phyloP scores from a whole-genome alignment of 2,329 filamentous ascomycete species.

The Fusarium stilboides region DNA sequence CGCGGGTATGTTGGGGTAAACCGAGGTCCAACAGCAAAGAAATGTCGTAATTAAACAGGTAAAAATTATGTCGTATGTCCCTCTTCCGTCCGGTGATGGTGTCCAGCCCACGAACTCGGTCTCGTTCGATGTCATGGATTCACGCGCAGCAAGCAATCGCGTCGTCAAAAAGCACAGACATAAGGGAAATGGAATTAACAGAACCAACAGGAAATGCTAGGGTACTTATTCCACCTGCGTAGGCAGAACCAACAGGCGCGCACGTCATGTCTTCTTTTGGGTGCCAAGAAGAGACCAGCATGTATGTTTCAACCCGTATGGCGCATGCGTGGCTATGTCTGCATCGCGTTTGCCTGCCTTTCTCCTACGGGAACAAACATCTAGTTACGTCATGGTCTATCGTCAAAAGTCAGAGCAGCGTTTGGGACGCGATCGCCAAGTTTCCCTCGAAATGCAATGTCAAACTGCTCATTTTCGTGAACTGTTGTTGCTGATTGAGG shows the following conservation, averaged over 20 bases:
- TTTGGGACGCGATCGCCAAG: too few relatives aligned
- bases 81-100: slow-evolving; percentile 23
- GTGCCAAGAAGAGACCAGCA: neutral
- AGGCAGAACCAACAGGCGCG: neutral
- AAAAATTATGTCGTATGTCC: slow-evolving; percentile 30
- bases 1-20: slow-evolving; percentile 24
- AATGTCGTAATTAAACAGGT: slow-evolving; percentile 26
- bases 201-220: slow-evolving; percentile 4
- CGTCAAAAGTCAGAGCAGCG: too few relatives aligned
- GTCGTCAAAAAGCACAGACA: too few relatives aligned
- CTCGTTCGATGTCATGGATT: neutral
- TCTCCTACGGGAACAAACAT: neutral
- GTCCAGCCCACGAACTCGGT: slow-evolving; percentile 29
- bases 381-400: neutral
- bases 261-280: neutral
- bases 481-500: too few relatives aligned
- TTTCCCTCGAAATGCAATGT: too few relatives aligned
- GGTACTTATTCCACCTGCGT: neutral
- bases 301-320: too few relatives aligned
- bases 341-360: neutral
- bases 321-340: neutral
- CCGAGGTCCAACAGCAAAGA: slow-evolving; percentile 31
- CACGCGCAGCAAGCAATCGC: too few relatives aligned
- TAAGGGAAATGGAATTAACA: neutral
- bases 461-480: too few relatives aligned